These are phyloP conservation scores for Fusarium sacchari DNA, from an alignment of 2,329 filamentous ascomycete genomes.

Conservation along the genomic window DNA sequence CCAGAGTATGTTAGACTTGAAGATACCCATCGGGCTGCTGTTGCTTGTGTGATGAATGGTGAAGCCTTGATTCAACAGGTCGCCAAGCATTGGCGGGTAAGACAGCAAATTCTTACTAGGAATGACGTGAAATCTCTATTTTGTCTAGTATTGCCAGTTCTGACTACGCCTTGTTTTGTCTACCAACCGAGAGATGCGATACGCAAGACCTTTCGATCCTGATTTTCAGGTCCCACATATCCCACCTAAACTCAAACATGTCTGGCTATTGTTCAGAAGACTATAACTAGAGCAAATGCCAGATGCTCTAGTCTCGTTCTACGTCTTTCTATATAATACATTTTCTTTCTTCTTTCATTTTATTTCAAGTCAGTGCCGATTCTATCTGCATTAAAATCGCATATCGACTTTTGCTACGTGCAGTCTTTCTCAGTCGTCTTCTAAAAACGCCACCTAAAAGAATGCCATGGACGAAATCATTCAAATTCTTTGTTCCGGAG, in stretches of 20 bases:
- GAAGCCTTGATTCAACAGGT: background rate
- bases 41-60: background rate
- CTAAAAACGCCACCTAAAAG: too few relatives aligned
- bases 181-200: background rate
- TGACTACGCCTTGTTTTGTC: too few relatives aligned
- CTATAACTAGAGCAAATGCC: background rate
- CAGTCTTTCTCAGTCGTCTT: background rate
- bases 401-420: background rate
- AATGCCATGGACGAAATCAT: rapidly evolving
- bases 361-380: rapidly evolving
- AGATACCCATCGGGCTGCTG: rapidly evolving
- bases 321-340: rapidly evolving
- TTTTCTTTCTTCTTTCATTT: background rate
- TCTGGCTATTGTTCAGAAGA: background rate
- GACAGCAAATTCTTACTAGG: background rate
- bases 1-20: background rate
- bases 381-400: background rate
- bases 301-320: rapidly evolving
- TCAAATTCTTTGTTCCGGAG: rapidly evolving
- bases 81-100: background rate
- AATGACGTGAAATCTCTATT: background rate
- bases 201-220: background rate
- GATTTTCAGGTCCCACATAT: background rate
- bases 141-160: background rate
- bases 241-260: background rate